These are phyloP conservation scores for Rostrohypoxylon terebratum DNA, from an alignment of 495 filamentous ascomycete genomes.

Conservation along the genomic window DNA sequence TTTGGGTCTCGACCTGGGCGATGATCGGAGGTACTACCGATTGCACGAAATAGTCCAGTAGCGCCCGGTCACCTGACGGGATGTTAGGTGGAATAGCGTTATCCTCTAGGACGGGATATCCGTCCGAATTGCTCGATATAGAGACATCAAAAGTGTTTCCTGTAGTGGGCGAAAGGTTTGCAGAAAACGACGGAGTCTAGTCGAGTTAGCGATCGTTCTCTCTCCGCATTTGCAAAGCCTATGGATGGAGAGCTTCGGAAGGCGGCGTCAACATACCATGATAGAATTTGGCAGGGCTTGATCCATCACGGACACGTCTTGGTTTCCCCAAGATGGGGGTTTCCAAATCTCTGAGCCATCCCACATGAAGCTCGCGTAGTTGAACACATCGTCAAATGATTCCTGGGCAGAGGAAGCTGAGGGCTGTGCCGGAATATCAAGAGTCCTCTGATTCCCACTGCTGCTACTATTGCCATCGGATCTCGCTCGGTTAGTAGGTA, in stretches of 20 bases:
- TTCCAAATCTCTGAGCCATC: conserved; percentile 38
- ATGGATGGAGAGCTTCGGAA: not conserved
- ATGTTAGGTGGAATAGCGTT: conserved; percentile 4
- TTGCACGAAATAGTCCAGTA: conserved; percentile 48
- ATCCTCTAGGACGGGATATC: conserved; percentile 24
- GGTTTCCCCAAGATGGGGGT: conserved; percentile 26
- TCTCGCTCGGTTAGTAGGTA: not conserved
- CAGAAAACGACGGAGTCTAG: conserved; percentile 18
- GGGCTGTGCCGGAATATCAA: not conserved
- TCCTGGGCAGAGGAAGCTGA: conserved; percentile 18
- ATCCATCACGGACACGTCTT: conserved; percentile 28
- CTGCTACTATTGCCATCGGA: conserved; percentile 14
- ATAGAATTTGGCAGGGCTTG: conserved; percentile 18
- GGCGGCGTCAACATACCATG: conserved; percentile 28
- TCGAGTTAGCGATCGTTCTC: not conserved
- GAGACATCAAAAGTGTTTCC: conserved; percentile 26
- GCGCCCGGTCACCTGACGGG: conserved; percentile 17
- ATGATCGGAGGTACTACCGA: conserved; percentile 50
- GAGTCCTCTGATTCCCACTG: not conserved
- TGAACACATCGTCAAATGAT: conserved; percentile 52
- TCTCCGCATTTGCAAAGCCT: no score
- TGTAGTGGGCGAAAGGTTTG: conserved; percentile 11
- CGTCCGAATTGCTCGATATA: conserved; percentile 19
- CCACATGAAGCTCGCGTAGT: conserved; percentile 56
- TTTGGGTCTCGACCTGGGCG: conserved; percentile 50